phyloP scores from a whole-genome alignment of 2,329 filamentous ascomycete genomes.

The Penicillium sp. region DNA sequence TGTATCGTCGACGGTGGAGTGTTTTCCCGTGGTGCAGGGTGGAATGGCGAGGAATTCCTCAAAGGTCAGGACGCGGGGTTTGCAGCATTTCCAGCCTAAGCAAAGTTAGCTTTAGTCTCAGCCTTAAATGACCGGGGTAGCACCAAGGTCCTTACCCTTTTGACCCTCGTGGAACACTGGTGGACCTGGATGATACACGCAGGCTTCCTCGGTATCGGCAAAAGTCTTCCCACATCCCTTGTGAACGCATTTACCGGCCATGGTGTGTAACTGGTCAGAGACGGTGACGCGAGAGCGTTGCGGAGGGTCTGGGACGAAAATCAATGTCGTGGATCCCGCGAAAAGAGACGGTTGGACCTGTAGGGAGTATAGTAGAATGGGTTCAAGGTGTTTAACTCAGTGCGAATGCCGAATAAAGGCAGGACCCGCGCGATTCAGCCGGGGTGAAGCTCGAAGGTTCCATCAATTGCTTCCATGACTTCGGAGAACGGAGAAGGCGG shows the following conservation, averaged over 20 bases:
- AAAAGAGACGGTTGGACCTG: background rate
- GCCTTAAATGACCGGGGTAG: background rate
- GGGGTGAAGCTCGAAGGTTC: slow-evolving; percentile 49
- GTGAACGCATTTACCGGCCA: slow-evolving; percentile 80
- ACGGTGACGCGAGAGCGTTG: background rate
- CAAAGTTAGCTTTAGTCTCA: background rate
- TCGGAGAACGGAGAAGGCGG: slow-evolving; percentile 6
- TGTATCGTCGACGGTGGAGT: slow-evolving; percentile 83
- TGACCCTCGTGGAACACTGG: slow-evolving; percentile 97
- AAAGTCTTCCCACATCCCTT: slow-evolving; percentile 93
- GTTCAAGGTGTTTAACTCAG: background rate
- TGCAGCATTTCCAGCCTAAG: slow-evolving; percentile 98
- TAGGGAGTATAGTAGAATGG: background rate
- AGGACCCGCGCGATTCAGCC: slow-evolving; percentile 40
- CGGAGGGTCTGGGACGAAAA: slow-evolving; percentile 11
- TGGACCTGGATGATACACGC: slow-evolving; percentile 89
- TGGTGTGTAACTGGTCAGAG: slow-evolving; percentile 28
- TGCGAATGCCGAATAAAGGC: background rate
- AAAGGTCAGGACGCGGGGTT: slow-evolving; percentile 93
- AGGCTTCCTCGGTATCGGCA: slow-evolving; percentile 80
- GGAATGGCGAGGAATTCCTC: slow-evolving; percentile 95
- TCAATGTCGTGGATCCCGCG: background rate
- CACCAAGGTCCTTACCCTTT: slow-evolving; percentile 72
- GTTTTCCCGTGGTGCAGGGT: slow-evolving; percentile 90
- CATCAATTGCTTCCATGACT: slow-evolving; percentile 40